Percentiles rank a stretch among this genome's conserved stretches.
phyloP scores from a whole-genome alignment of 257 asterid species.

The Nicotiana tomentosiformis region DNA sequence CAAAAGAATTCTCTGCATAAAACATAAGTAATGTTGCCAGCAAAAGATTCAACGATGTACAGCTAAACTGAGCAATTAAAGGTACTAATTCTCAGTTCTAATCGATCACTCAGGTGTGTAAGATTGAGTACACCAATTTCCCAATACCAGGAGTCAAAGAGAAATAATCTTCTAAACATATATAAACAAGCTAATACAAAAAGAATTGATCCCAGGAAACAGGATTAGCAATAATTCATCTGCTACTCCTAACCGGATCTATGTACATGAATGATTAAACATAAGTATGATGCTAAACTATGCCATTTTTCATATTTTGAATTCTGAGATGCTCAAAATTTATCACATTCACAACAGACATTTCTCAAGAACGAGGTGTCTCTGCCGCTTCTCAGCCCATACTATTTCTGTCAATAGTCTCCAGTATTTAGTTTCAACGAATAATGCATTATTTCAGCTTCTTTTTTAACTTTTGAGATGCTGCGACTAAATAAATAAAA shows the following conservation, averaged over 20 bases:
- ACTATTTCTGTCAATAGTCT: background rate
- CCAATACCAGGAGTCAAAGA: background rate
- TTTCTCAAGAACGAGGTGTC: background rate
- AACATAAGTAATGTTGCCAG: background rate
- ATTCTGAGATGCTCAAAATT: background rate
- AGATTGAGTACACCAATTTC: background rate
- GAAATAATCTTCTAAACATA: background rate
- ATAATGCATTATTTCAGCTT: background rate
- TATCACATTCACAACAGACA: background rate
- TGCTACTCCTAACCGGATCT: background rate
- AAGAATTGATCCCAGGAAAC: background rate
- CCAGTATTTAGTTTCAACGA: background rate
- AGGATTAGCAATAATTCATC: background rate
- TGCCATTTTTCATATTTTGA: background rate
- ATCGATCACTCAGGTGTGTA: background rate
- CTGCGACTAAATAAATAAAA: background rate
- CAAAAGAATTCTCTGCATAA: background rate
- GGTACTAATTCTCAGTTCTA: too few relatives aligned
- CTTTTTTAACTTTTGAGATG: background rate
- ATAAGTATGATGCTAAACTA: background rate
- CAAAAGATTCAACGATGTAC: background rate
- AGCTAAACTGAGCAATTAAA: background rate
- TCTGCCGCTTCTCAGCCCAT: background rate
- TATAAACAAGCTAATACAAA: background rate
- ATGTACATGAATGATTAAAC: background rate